A percentile compares a stretch with the other conserved stretches of the same genome.
Evolutionary conservation across 345 rosid genomes (phyloP).

Genomic region (Citrus glauca): DNA sequence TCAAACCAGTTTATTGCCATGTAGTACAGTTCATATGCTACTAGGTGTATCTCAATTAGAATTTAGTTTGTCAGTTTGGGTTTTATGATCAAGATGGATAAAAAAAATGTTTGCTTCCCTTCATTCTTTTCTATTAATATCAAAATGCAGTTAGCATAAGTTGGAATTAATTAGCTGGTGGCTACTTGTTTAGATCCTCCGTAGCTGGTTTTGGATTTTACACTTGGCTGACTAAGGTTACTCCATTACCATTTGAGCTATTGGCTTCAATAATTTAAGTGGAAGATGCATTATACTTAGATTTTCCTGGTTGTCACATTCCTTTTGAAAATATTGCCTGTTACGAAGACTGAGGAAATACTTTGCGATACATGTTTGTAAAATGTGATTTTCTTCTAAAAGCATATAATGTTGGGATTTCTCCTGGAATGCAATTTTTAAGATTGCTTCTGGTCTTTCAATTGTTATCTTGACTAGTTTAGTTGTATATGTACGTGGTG

Average conservation of each 20-base stretch:
- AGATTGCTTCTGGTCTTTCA: neutral
- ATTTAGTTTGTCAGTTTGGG: neutral
- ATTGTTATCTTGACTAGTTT: neutral
- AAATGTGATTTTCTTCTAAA: neutral
- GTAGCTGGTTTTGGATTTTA: neutral
- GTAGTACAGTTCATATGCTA: neutral
- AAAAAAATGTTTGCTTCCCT: neutral
- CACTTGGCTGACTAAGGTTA: neutral
- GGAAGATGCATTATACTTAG: neutral
- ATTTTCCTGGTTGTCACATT: neutral
- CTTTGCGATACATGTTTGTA: neutral
- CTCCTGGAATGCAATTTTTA: neutral
- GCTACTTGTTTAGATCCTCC: neutral
- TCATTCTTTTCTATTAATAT: neutral
- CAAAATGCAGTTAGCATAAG: neutral
- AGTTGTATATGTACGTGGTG: neutral
- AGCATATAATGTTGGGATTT: neutral
- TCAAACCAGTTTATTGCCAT: neutral
- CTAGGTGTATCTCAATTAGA: neutral
- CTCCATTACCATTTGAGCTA: neutral
- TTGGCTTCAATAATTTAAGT: neutral
- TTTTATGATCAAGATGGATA: neutral
- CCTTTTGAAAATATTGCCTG: neutral
- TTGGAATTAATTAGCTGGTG: neutral
- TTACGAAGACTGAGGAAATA: neutral